A percentile compares a stretch with the other conserved stretches of the same genome.
Evolutionary conservation across 345 rosid species (phyloP).

Genomic region (Durio zibethinus): DNA sequence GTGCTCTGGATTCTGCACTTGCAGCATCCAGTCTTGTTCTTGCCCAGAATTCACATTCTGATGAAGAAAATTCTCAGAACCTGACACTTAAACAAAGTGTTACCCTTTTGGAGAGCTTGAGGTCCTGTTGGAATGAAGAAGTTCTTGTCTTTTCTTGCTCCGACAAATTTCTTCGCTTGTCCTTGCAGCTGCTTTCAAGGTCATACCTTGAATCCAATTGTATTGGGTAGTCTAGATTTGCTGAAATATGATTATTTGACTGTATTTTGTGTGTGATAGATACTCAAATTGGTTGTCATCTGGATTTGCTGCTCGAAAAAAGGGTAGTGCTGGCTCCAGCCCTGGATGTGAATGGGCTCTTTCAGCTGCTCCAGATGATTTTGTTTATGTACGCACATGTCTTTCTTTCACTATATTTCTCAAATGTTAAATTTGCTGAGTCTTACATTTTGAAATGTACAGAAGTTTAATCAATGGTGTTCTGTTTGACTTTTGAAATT

Average conservation of each 20-base stretch:
- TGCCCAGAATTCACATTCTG: conserved; percentile 49
- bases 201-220: conserved; percentile 25
- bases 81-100: conserved; percentile 73
- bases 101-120: conserved; percentile 78
- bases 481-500: conserved; percentile 7
- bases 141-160: conserved; percentile 82
- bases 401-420: conserved; percentile 19
- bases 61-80: conserved; percentile 31
- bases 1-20: conserved; percentile 82
- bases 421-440: neutral
- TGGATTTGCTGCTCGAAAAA: conserved; percentile 66
- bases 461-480: neutral
- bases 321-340: conserved; percentile 44
- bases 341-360: conserved; percentile 90
- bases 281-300: conserved; percentile 83
- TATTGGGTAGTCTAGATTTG: conserved; percentile 1
- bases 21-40: conserved; percentile 56
- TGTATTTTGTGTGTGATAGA: conserved; percentile 36
- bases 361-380: conserved; percentile 74
- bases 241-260: conserved; percentile 1
- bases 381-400: conserved; percentile 59
- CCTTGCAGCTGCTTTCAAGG: conserved; percentile 95
- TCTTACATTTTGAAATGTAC: neutral
- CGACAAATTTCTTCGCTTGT: conserved; percentile 95
- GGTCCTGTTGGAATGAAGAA: conserved; percentile 92